Base-by-base conservation (phyloP, 306 rosid genomes). In the Ceratonia siliqua region DNA sequence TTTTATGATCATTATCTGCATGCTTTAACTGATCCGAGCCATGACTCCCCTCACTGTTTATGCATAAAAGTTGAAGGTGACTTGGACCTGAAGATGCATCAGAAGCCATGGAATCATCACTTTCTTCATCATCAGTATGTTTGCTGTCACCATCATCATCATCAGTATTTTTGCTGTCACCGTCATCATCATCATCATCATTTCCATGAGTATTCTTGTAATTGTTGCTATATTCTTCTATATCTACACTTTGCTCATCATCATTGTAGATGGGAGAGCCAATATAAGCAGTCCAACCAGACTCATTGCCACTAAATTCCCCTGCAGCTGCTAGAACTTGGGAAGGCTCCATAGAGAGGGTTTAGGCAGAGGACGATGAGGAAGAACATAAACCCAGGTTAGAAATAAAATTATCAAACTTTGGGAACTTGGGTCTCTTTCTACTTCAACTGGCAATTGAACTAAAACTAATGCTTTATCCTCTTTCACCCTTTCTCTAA, bases 1-100 rank as follows among this genome's bases (percentile, higher is more conserved):
- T 86, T 56, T 42, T 72, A 32, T 41, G 33, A 20, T 32, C 79
- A 75, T 41, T 66, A n/a, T 25, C 43, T 56, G 50, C 67, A 42
- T 62, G 54, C 73, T 70, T 53, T 25, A 25, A 54, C 25, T 48
- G 45, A 57, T 52, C 79, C 59, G 36, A 24, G 61, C 52, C 57
- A 62, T 38, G 57, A 25, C 78, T 89, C 55, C 70, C 70, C 62
- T 81, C 87, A 18, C 74, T 70, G 30, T 76, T 52, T 70, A 45
- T 61, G 5, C 80, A 39, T 3, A 77, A 49, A 72, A 79, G 74
- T 20, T 81, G 76, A 35, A 33, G 67, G 57, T 74, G 79, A 68
- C 84, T 83, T 72, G 89, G 93, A 73, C 91, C 91, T 20, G 93
- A 88, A 50, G 96, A 85, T 64, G 96, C 96, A 70, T 91, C 96